phyloP scores from a whole-genome alignment of 2,329 filamentous ascomycete genomes.

The Trichophyton equinum region DNA sequence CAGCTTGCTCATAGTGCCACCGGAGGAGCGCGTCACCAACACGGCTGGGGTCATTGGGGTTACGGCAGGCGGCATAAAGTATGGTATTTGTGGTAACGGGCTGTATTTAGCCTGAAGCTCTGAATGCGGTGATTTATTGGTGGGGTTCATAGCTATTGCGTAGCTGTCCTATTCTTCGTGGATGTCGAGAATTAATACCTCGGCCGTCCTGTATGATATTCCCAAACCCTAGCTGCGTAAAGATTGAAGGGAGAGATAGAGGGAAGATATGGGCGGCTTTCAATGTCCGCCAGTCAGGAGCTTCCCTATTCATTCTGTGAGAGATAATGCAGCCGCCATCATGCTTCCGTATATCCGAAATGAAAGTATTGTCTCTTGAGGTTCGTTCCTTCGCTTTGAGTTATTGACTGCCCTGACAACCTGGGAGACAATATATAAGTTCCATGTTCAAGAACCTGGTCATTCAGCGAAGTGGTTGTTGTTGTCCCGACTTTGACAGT shows the following conservation, averaged over 20 bases:
- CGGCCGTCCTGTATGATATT: constrained; percentile 4
- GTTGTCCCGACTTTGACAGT: neutral
- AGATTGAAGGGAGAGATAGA: neutral
- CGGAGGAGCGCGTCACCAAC: constrained; percentile 10
- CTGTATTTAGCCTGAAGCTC: constrained; percentile 14
- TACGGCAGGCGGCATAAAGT: neutral
- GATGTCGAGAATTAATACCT: constrained; percentile 16
- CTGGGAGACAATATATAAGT: neutral
- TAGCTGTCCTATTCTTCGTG: constrained; percentile 18
- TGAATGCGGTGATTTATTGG: constrained; percentile 17
- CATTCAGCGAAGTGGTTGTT: neutral
- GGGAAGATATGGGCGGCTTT: constrained; percentile 21
- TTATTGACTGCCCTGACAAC: neutral
- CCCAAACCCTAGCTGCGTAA: constrained; percentile 13
- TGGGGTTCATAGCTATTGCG: constrained; percentile 17
- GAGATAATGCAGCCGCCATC: constrained; percentile 9
- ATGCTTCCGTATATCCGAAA: neutral
- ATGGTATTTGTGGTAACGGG: neutral
- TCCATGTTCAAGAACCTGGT: neutral
- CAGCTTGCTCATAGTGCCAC: constrained; percentile 17
- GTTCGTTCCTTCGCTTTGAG: neutral
- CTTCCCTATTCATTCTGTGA: neutral
- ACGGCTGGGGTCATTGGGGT: neutral
- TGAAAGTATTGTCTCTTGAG: neutral
- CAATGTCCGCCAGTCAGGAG: neutral